Percentiles rank a stretch among this genome's conserved stretches.
Evolutionary conservation across 2,329 filamentous ascomycete genomes (phyloP).

Genomic region (Leptographium lundbergii): DNA sequence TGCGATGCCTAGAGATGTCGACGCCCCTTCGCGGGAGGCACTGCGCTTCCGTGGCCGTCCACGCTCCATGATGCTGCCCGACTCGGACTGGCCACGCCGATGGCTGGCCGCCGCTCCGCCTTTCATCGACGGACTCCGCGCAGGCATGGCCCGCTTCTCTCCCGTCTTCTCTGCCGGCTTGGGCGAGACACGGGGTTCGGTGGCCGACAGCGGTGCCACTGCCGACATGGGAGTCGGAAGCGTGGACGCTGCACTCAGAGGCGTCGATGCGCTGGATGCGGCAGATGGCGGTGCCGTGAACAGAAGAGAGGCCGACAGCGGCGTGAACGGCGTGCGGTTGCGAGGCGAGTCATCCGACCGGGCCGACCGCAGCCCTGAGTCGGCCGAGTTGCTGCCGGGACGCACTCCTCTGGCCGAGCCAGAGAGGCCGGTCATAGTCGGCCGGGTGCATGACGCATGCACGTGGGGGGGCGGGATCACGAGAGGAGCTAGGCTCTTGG

Average conservation of each 20-base stretch:
- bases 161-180: neutral
- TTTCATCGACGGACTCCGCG: slow-evolving; percentile 11
- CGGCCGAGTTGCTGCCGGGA: slow-evolving; percentile 29
- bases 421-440: slow-evolving; percentile 24
- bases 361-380: slow-evolving; percentile 25
- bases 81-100: slow-evolving; percentile 42
- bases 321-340: slow-evolving; percentile 26
- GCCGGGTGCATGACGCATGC: slow-evolving; percentile 17
- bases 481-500: slow-evolving; percentile 41
- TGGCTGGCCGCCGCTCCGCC: slow-evolving; percentile 22
- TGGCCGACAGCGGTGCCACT: neutral
- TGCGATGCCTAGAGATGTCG: neutral
- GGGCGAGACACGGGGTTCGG: neutral
- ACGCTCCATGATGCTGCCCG: slow-evolving; percentile 46
- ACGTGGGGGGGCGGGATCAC: slow-evolving; percentile 33
- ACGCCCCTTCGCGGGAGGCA: slow-evolving; percentile 13
- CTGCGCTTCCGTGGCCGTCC: slow-evolving; percentile 45
- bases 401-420: slow-evolving; percentile 28
- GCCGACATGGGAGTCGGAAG: slow-evolving; percentile 35
- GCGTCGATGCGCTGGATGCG: slow-evolving; percentile 15
- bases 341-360: slow-evolving; percentile 34
- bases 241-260: slow-evolving; percentile 25
- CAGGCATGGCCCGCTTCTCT: neutral
- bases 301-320: slow-evolving; percentile 13
- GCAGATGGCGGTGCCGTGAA: slow-evolving; percentile 20